Conservation (phyloP, 1,284 basidiomycete genomes). For the Rhodotorula sp. region DNA sequence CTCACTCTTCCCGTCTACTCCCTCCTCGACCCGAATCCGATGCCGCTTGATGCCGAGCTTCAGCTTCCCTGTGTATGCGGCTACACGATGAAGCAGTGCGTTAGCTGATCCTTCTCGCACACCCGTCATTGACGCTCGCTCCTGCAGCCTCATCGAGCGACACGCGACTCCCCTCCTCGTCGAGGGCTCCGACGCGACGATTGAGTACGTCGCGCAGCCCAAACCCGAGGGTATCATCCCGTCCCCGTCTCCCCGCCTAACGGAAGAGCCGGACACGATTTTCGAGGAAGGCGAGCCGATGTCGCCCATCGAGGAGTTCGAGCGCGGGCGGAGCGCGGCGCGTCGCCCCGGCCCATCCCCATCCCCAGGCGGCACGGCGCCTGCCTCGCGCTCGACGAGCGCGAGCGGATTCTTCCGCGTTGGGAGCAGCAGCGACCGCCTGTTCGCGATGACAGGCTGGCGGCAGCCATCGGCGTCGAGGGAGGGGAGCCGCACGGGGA, state of each 20-base stretch:
- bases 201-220: slow-evolving; percentile 27
- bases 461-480: slow-evolving; percentile 6
- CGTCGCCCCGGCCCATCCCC: not conserved
- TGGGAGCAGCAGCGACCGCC: slow-evolving; percentile 9
- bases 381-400: not conserved
- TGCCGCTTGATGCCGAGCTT: slow-evolving; percentile 26
- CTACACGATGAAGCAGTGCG: slow-evolving; percentile 19
- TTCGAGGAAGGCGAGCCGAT: not conserved
- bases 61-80: slow-evolving; percentile 37
- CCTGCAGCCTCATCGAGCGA: slow-evolving; percentile 18
- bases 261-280: not conserved
- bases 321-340: not conserved
- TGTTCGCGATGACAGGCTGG: slow-evolving; percentile 28
- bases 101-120: too few species aligned
- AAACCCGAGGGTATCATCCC: slow-evolving; percentile 11
- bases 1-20: slow-evolving; percentile 41
- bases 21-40: slow-evolving; percentile 33
- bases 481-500: slow-evolving; percentile 2
- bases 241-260: not conserved
- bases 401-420: slow-evolving; percentile 26
- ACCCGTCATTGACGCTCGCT: not conserved
- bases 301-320: not conserved
- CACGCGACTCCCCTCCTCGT: slow-evolving; percentile 21
- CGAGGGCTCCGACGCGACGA: slow-evolving; percentile 23
- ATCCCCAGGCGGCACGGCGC: not conserved